Base-by-base conservation (phyloP, 805 yeast genomes). In the Sungouiella blattae region DNA sequence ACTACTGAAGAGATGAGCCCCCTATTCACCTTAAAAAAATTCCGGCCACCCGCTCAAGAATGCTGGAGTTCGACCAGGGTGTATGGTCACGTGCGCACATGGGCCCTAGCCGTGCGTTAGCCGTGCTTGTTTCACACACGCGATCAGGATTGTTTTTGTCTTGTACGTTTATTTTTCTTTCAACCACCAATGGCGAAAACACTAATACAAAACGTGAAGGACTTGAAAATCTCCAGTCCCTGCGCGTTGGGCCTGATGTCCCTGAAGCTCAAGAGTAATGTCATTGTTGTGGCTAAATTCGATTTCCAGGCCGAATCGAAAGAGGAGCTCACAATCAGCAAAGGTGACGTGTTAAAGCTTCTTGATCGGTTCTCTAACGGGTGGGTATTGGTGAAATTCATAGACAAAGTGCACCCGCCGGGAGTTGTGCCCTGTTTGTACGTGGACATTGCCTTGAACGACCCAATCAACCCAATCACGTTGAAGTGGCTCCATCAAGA, bases 351-450 rank as follows among this genome's bases (percentile, higher is more conserved):
- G 12, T 54, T 78, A 18, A 77, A 73, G 47, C 52, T 78, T 14
- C 41, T 76, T 4, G 71, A 71, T 33, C 54, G 71, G 26, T 64
- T 61, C 27, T 71, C 71, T 1, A 68, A 71, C 45, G 83, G 80
- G 1, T 75, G 80, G 79, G 52, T 77, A 2, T 51, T 75, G 28
- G 83, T 75, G 6, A 75, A 76, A 50, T 70, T 75, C n/a, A 65
- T 77, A 22, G 75, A 73, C 27, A 61, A 67, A 39, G 38, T 73
- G 20, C 53, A 61, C 4, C 53, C 50, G 4, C 69, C 74, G 1
- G 82, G 82, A 1, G 55, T 77, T 37, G 66, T 77, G 2, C 82
- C 82, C 1, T 70, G 75, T 2, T 58, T 66, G 23, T 71, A 70
- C 46, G 73, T 67, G 15, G 71, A 64, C 32, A 69, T 71, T 17